Percentiles rank a stretch among this genome's conserved stretches.
Conservation (phyloP, 2,329 filamentous ascomycete species). For the Daldinia eschscholtzii region DNA sequence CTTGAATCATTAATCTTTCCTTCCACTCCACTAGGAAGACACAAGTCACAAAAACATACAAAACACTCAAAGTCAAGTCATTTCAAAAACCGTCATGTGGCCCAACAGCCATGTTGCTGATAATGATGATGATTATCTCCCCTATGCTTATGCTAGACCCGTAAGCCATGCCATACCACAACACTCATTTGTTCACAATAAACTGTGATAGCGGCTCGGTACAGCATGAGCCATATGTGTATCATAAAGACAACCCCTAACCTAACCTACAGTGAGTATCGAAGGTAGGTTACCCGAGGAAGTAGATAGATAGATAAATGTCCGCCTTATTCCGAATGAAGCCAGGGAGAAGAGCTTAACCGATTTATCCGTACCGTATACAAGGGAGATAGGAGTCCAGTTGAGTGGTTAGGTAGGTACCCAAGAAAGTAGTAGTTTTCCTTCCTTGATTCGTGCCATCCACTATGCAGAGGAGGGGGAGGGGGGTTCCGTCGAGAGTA, state of each 20-base stretch:
- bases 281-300: background rate
- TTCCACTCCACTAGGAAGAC: background rate
- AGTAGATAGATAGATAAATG: background rate
- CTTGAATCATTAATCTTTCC: background rate
- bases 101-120: background rate
- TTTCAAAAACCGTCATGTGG: background rate
- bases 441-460: conserved; percentile 13
- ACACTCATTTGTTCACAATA: background rate
- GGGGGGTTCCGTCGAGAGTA: background rate
- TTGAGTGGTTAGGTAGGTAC: background rate
- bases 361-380: background rate
- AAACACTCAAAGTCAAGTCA: background rate
- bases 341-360: background rate
- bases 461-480: conserved; percentile 11
- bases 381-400: background rate
- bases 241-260: background rate
- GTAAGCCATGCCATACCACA: background rate
- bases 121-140: background rate
- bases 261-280: background rate
- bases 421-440: conserved; percentile 13
- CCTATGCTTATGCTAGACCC: conserved; percentile 1
- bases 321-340: background rate
- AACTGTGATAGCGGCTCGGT: background rate
- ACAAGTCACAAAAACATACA: background rate
- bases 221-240: background rate